A percentile compares a stretch with the other conserved stretches of the same genome.
Conservation (phyloP, 2,329 filamentous ascomycete genomes). For the Emydomyces testavorans region DNA sequence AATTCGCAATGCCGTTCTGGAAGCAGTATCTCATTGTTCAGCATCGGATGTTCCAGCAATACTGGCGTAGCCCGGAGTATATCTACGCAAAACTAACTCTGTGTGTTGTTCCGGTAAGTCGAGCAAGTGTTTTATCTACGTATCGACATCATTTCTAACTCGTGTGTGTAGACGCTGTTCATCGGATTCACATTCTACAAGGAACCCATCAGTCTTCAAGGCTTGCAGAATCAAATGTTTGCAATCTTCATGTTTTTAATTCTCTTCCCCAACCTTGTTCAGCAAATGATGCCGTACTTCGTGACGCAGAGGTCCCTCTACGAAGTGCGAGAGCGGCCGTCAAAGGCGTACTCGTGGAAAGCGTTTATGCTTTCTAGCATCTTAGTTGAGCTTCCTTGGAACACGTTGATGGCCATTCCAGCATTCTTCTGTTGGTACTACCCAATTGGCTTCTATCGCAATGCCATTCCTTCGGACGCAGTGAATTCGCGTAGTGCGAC, state of each 20-base stretch:
- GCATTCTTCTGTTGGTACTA: constrained; percentile 60
- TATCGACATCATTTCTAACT: constrained; percentile 6
- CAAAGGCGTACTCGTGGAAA: constrained; percentile 64
- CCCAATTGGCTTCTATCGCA: constrained; percentile 41
- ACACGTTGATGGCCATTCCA: constrained; percentile 50
- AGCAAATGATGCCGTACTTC: constrained; percentile 49
- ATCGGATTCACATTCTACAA: constrained; percentile 77
- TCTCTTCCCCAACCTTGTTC: constrained; percentile 54
- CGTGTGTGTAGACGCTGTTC: constrained; percentile 49
- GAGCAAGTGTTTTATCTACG: not conserved
- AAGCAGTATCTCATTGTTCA: constrained; percentile 57
- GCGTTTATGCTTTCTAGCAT: constrained; percentile 59
- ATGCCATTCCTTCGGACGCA: constrained; percentile 30
- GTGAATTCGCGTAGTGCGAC: constrained; percentile 48
- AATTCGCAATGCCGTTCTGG: constrained; percentile 68
- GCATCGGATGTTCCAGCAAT: constrained; percentile 72
- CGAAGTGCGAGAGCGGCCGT: constrained; percentile 50
- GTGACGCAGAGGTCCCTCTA: constrained; percentile 48
- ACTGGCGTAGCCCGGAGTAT: constrained; percentile 81
- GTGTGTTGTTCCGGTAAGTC: constrained; percentile 43
- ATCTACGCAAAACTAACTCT: constrained; percentile 72
- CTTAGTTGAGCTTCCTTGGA: constrained; percentile 58
- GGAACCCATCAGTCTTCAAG: constrained; percentile 61
- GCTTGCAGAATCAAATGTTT: constrained; percentile 84
- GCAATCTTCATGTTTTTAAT: constrained; percentile 76